A percentile compares a stretch with the other conserved stretches of the same genome.
These are phyloP conservation scores for Biscogniauxia marginata DNA, from an alignment of 2,329 filamentous ascomycete genomes.

Conservation along the genomic window DNA sequence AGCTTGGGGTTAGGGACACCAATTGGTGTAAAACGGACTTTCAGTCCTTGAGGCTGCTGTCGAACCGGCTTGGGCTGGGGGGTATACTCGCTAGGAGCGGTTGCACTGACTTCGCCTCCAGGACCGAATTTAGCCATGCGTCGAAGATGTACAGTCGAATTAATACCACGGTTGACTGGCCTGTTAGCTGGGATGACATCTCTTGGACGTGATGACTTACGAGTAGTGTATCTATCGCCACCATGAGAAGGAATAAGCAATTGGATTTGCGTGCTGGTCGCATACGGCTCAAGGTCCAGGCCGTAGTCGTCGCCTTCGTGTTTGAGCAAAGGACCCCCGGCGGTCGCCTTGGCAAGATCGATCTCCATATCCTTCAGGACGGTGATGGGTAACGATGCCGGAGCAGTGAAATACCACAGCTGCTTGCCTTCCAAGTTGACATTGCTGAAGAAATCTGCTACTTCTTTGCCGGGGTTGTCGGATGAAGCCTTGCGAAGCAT, in stretches of 20 bases:
- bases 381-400: conserved; percentile 66
- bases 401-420: conserved; percentile 78
- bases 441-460: conserved; percentile 55
- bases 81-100: conserved; percentile 41
- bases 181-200: conserved; percentile 22
- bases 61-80: conserved; percentile 51
- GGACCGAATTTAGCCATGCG: conserved; percentile 58
- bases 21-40: conserved; percentile 65
- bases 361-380: conserved; percentile 65
- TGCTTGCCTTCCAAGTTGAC: conserved; percentile 67
- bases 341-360: conserved; percentile 52
- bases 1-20: conserved; percentile 44
- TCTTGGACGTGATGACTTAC: conserved; percentile 42
- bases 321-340: conserved; percentile 55
- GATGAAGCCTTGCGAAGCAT: conserved; percentile 48
- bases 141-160: conserved; percentile 64
- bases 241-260: conserved; percentile 59
- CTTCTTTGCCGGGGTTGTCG: conserved; percentile 43
- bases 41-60: conserved; percentile 66
- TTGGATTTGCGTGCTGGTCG: conserved; percentile 52
- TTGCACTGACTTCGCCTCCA: conserved; percentile 38
- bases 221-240: conserved; percentile 51
- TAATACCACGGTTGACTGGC: conserved; percentile 46
- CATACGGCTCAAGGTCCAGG: conserved; percentile 51
- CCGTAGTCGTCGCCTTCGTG: conserved; percentile 65